These are phyloP conservation scores for Pseudonitzschia delicatissima DNA, from an alignment of 108 stramenopile species.

Conservation along the genomic window DNA sequence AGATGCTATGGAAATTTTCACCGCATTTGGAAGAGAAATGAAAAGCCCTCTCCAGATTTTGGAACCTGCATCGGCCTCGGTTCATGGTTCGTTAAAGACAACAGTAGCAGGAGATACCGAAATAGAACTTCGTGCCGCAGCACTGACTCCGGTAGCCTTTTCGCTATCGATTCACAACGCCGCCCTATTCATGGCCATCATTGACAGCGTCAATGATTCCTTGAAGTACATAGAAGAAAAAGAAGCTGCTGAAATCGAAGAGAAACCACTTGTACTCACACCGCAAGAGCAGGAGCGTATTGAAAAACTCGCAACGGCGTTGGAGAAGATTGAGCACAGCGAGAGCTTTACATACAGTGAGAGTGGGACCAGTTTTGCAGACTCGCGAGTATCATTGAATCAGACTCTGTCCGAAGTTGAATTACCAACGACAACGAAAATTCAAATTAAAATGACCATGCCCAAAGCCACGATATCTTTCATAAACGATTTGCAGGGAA, in stretches of 20 bases:
- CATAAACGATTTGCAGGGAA: constrained; percentile 82
- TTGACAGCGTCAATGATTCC: constrained; percentile 53
- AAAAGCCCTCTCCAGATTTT: constrained; percentile 74
- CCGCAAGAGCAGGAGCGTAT: constrained; percentile 49
- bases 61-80: constrained; percentile 64
- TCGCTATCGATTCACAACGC: constrained; percentile 79
- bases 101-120: constrained; percentile 19
- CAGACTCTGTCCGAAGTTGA: neutral
- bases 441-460: constrained; percentile 56
- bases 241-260: constrained; percentile 7
- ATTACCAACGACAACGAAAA: constrained; percentile 12
- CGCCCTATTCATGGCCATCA: constrained; percentile 70
- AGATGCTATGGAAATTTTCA: constrained; percentile 74
- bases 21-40: constrained; percentile 66
- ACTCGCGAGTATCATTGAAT: neutral
- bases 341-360: neutral
- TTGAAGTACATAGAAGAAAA: constrained; percentile 21
- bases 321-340: constrained; percentile 23
- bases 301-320: constrained; percentile 53
- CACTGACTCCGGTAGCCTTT: constrained; percentile 57
- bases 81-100: constrained; percentile 46
- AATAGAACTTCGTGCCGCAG: constrained; percentile 64
- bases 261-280: constrained; percentile 33
- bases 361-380: constrained; percentile 11
- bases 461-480: constrained; percentile 61